Base-by-base conservation (phyloP, 306 rosid genomes). In the Pachyrhizus erosus region DNA sequence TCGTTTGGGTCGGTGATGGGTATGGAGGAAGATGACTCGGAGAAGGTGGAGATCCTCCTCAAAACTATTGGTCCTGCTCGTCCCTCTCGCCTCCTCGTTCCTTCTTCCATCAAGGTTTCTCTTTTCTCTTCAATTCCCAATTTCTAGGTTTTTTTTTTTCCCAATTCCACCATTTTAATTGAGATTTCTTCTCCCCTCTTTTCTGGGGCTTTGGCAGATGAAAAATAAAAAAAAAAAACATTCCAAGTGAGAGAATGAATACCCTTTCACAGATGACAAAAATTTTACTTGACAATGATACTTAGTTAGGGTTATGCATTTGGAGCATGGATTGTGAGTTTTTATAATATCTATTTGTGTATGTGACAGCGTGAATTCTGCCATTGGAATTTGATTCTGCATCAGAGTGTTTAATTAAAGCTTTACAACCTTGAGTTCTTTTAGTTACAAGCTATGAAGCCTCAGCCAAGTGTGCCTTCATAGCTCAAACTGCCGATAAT, bases 1-100 rank as follows among this genome's bases (percentile, higher is more conserved):
- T n/a, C n/a, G n/a, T 51, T 37, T 31, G 62, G 6, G 64, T 21
- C 12, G 12, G 39, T 26, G n/a, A 62, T 48, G 24, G 68, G 9
- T 70, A 88, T 89, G 96, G 90, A 89, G 52, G 91, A 84, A 55
- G 71, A 51, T 33, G 66, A 83, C 20, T 83, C 89, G 37, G 65
- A 67, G 23, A 87, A 70, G 87, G 92, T 93, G 9, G 96, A 91
- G 33, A 89, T 96, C 85, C 58, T 93, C 52, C 88, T 96, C 77
- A 89, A 89, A 76, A 91, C 96, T 58, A 84, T 93, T 37, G 99
- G 98, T 84, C 99, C 98, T 17, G 55, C 94, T 75, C 97, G 90
- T 57, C 97, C 99, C 68, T 90, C 92, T 89, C 96, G 92, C 80
- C 90, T 96, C 37, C 87, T 72, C 4, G 87, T 92, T 81, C 92